phyloP scores from a whole-genome alignment of 2,329 filamentous ascomycete genomes.

The Xylaria sp. region DNA sequence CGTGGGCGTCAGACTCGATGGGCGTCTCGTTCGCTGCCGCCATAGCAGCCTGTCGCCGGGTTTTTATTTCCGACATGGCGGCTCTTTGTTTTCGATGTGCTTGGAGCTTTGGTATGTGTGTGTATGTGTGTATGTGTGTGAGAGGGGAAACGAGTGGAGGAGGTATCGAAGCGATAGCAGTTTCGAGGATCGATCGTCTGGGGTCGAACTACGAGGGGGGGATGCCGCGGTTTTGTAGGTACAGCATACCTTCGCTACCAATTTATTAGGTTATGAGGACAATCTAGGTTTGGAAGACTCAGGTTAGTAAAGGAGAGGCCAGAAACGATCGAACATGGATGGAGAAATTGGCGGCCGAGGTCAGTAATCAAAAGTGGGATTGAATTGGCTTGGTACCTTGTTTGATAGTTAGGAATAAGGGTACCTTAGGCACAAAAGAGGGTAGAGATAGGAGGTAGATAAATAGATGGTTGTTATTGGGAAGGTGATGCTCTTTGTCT shows the following conservation, averaged over 20 bases:
- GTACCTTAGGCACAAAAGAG: neutral
- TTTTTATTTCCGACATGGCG: conserved; percentile 45
- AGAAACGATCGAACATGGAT: conserved; percentile 21
- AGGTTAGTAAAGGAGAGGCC: conserved; percentile 22
- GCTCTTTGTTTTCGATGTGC: conserved; percentile 1
- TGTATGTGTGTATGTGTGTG: no score
- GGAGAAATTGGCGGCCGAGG: conserved; percentile 29
- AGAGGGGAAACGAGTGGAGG: neutral
- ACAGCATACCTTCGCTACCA: conserved; percentile 8
- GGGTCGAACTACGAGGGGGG: conserved; percentile 5
- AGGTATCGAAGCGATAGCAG: neutral
- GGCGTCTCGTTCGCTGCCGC: conserved; percentile 42
- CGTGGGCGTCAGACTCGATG: conserved; percentile 32
- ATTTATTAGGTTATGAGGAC: neutral
- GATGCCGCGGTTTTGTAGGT: neutral
- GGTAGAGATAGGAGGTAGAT: neutral
- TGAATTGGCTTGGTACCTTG: conserved; percentile 11
- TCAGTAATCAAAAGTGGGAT: conserved; percentile 33
- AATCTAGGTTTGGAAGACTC: neutral
- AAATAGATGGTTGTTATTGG: neutral
- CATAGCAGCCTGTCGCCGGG: conserved; percentile 45
- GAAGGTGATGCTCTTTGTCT: neutral
- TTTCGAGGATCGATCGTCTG: neutral
- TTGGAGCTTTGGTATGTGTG: conserved; percentile 5
- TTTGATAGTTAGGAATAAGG: neutral